A percentile compares a stretch with the other conserved stretches of the same genome.
phyloP scores from a whole-genome alignment of 23 red algal species.

The Pyropia yezoensis region DNA sequence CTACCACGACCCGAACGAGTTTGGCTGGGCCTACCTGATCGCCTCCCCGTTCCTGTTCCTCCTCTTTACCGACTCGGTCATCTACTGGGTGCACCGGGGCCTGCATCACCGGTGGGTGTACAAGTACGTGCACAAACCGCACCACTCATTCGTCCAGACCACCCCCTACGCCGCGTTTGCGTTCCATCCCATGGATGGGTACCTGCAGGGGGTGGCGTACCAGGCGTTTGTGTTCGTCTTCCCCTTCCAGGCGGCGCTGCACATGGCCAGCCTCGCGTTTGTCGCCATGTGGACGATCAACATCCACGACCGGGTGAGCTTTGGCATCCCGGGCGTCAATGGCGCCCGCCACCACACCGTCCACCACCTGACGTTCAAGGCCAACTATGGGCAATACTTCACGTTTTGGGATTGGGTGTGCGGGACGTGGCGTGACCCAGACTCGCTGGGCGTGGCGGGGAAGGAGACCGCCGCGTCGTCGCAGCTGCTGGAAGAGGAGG shows the following conservation, averaged over 20 bases:
- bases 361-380: slow-evolving; percentile 90
- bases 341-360: slow-evolving; percentile 93
- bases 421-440: slow-evolving; percentile 82
- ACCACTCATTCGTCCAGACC: slow-evolving; percentile 97
- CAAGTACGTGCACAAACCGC: slow-evolving; percentile 87
- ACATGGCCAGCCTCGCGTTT: slow-evolving; percentile 63
- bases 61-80: slow-evolving; percentile 74
- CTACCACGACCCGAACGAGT: slow-evolving; percentile 60
- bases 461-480: too few relatives aligned
- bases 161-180: slow-evolving; percentile 98
- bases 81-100: slow-evolving; percentile 93
- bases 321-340: slow-evolving; percentile 87
- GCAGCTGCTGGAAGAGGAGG: too few relatives aligned
- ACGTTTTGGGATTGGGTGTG: slow-evolving; percentile 88
- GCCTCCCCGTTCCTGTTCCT: slow-evolving; percentile 93
- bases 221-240: slow-evolving; percentile 84
- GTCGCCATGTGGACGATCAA: slow-evolving; percentile 98
- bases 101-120: slow-evolving; percentile 86
- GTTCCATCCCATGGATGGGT: slow-evolving; percentile 93
- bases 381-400: slow-evolving; percentile 98
- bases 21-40: slow-evolving; percentile 68
- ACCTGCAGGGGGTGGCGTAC: slow-evolving; percentile 85
- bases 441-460: too few relatives aligned
- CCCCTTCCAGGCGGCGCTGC: slow-evolving; percentile 77
- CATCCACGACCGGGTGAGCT: slow-evolving; percentile 85